phyloP scores from a whole-genome alignment of 768 basidiomycete species.

The Trametes meyenii region DNA sequence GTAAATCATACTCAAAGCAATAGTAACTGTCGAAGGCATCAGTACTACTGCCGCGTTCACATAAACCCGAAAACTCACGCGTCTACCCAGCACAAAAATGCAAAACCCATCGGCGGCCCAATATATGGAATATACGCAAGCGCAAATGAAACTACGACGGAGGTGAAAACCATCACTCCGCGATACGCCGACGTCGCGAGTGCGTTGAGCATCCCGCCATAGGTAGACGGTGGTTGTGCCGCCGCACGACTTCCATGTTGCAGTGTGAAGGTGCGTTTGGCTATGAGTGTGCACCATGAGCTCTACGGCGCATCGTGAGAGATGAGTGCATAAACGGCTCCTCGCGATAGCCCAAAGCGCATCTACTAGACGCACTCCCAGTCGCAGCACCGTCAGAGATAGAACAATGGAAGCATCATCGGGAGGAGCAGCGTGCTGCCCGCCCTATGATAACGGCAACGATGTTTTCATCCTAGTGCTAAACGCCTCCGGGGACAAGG shows the following conservation, averaged over 20 bases:
- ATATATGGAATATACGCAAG: slow-evolving; percentile 65
- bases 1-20: slow-evolving; percentile 74
- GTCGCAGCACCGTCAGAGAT: slow-evolving; percentile 1
- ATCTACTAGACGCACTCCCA: background rate
- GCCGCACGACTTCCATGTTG: slow-evolving; percentile 66
- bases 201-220: slow-evolving; percentile 70
- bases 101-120: slow-evolving; percentile 62
- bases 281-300: slow-evolving; percentile 76
- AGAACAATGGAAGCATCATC: slow-evolving; percentile 1
- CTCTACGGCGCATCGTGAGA: slow-evolving; percentile 47
- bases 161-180: slow-evolving; percentile 79
- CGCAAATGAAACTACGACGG: slow-evolving; percentile 66
- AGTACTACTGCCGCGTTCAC: background rate
- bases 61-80: slow-evolving; percentile 59
- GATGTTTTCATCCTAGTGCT: slow-evolving; percentile 12
- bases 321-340: slow-evolving; percentile 5
- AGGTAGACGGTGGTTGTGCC: slow-evolving; percentile 55
- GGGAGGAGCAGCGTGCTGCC: background rate
- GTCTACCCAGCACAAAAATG: slow-evolving; percentile 85
- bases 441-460: slow-evolving; percentile 11
- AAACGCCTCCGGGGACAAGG: background rate
- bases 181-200: slow-evolving; percentile 84
- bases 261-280: slow-evolving; percentile 72
- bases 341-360: background rate
- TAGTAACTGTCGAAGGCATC: slow-evolving; percentile 63